Evolutionary conservation across 495 filamentous ascomycete species (phyloP), one percentile per base, ranked within the genome.

Genomic region (Tuber brumale): DNA sequence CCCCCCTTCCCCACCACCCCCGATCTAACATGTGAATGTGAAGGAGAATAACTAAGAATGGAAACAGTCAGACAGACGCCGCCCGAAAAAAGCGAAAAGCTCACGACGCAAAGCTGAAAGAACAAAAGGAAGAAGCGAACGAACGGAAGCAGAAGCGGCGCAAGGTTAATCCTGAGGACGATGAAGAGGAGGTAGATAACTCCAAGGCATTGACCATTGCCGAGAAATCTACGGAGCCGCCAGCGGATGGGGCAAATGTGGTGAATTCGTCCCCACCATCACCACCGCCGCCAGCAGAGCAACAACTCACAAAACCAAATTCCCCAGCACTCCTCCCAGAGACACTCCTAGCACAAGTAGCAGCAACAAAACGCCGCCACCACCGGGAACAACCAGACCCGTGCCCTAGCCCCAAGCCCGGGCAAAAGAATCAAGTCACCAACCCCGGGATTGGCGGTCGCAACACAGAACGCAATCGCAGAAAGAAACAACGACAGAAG

Each of bases 71-170:
- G 73, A 74, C 81, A 45, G 76, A 82, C 42, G 70, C 72, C 1
- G 57, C 70, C 39, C 71, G 75, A 39, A 77, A 81, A 42, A 82
- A 81, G 72, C 79, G 81, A 42, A 83, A 83, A 45, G 72, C 74
- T 9, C 71, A 75, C 31, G 79, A 81, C 39, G 72, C 74, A 37
- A 71, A 77, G 31, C 69, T 83, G 9, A 83, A 83, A 73, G 76
- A 79, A 48, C 81, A 83, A 44, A 81, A 75, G 57, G 72, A 57
- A 19, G 71, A 76, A 45, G 75, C 78, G 21, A 46, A 76, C 42
- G 81, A 73, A 9, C 77, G 76, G 37, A 72, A 77, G 31, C 41
- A 10, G 39, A 79, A 80, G n/a, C 77, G 73, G 35, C 71, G 69
- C 19, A 75, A 73, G 42, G 31, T 19, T 8, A 66, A 66, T 35